Evolutionary conservation across 352 stramenopile genomes (phyloP).

Genomic region (Pythium sukuiense): DNA sequence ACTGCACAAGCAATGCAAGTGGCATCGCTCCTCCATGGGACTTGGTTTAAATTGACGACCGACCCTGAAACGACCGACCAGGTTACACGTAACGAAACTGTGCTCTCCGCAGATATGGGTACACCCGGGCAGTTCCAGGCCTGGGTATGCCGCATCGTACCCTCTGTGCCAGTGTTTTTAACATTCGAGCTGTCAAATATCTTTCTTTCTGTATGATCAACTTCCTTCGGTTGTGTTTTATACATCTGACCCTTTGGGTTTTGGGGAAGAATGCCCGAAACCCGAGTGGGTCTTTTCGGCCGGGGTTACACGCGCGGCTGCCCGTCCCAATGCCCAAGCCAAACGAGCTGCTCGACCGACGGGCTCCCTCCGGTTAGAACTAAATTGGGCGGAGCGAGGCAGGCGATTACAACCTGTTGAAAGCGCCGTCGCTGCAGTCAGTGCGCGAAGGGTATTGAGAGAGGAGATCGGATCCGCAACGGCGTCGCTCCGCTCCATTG

Average conservation of each 20-base stretch:
- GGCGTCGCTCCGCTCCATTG: slow-evolving; percentile 6
- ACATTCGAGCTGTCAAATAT: background rate
- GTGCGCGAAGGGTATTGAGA: slow-evolving; percentile 31
- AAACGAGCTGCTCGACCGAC: slow-evolving; percentile 3
- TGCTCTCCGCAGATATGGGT: slow-evolving; percentile 26
- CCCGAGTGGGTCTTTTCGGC: slow-evolving; percentile 2
- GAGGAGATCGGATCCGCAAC: slow-evolving; percentile 22
- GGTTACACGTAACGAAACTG: slow-evolving; percentile 27
- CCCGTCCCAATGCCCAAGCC: background rate
- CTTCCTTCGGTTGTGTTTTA: slow-evolving; percentile 9
- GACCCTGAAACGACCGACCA: background rate
- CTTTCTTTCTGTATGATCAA: slow-evolving; percentile 18
- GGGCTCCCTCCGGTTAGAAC: background rate
- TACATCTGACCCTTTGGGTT: slow-evolving; percentile 7
- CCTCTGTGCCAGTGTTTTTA: slow-evolving; percentile 10
- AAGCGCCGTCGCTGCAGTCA: slow-evolving; percentile 7
- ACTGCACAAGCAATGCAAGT: too few species aligned
- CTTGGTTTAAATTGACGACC: background rate
- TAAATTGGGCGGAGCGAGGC: slow-evolving; percentile 5
- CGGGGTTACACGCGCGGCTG: background rate
- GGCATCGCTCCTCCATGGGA: background rate
- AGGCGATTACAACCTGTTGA: background rate
- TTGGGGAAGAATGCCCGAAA: slow-evolving; percentile 8
- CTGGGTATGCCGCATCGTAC: background rate
- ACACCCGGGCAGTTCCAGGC: slow-evolving; percentile 2